These are phyloP conservation scores for Metschnikowia proteae DNA, from an alignment of 805 yeast genomes.

Conservation along the genomic window DNA sequence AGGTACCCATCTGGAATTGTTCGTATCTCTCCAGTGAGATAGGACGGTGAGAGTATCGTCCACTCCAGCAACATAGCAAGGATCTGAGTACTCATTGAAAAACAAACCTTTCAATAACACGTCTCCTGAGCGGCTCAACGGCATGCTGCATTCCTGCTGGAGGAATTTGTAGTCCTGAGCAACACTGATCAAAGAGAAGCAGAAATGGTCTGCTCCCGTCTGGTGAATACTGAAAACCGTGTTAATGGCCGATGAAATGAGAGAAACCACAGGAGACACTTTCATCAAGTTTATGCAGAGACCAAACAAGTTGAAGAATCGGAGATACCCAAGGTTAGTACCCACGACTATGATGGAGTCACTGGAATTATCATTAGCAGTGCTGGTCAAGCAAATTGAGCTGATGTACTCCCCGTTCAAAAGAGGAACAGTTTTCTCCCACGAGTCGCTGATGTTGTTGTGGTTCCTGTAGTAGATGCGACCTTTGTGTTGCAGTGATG, in stretches of 20 bases:
- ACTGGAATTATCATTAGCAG: constrained; percentile 15
- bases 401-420: constrained; percentile 59
- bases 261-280: constrained; percentile 66
- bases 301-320: constrained; percentile 71
- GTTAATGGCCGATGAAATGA: constrained; percentile 58
- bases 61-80: constrained; percentile 72
- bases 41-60: constrained; percentile 70
- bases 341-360: constrained; percentile 61
- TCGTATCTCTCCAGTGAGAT: constrained; percentile 70
- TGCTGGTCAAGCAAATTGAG: constrained; percentile 54
- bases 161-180: constrained; percentile 36
- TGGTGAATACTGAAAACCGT: constrained; percentile 51
- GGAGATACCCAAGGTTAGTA: constrained; percentile 69
- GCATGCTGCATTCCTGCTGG: constrained; percentile 39
- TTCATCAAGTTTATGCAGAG: constrained; percentile 67
- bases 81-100: constrained; percentile 86
- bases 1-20: constrained; percentile 86
- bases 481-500: constrained; percentile 23
- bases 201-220: constrained; percentile 26
- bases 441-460: constrained; percentile 54
- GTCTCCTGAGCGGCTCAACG: constrained; percentile 26
- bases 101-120: constrained; percentile 64
- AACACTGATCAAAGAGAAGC: constrained; percentile 48
- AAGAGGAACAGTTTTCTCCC: constrained; percentile 65
- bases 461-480: constrained; percentile 68